Base-by-base conservation (phyloP, 306 rosid species). In the Cucumis hystrix region DNA sequence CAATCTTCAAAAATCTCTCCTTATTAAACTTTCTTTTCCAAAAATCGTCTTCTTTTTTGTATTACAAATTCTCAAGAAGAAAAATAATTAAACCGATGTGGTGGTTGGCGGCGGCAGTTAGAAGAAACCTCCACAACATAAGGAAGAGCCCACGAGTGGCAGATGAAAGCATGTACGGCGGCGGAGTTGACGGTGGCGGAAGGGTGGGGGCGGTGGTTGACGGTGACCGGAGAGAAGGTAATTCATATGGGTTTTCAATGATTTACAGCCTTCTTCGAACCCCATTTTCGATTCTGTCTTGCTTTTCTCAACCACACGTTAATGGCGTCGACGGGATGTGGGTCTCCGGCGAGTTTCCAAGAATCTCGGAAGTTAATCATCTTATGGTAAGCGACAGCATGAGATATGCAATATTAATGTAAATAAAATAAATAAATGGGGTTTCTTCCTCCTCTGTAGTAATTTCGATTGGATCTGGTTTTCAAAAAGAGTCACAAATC, bases 361-460 rank as follows among this genome's bases (percentile, higher is more conserved):
- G 93, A 72, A 79, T 85, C 3, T 92, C 99, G 18, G 99, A 95
- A 65, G 89, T 95, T 73, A 95, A 95, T 80, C 93, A 95, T 83
- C 91, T 95, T 9, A 91, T 95, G 97, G 99, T 95, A 18, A 92
- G 83, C 81, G 99, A 95, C n/a, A 91, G 99, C 89, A 92, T 95
- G 97, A 85, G 99, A 78, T 95, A 95, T 84, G 99, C 99, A 75
- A 92, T 95, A 83, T 91, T 95, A 86, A 92, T 95, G 98, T 95
- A 85, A 71, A 66, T 95, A 84, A 84, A 72, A 66, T 55, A 85
- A 71, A 66, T 95, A 33, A 84, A 72, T 62, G 37, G 43, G 35
- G 9, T 37, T n/a, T 40, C 25, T 52, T 52, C 52, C 11, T 35
- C 55, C 11, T 35, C 55, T 51, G 63, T 10, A 47, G 12, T 40